Conservation (phyloP, 2,329 filamentous ascomycete genomes). For the Trichocomaceae sp. region DNA sequence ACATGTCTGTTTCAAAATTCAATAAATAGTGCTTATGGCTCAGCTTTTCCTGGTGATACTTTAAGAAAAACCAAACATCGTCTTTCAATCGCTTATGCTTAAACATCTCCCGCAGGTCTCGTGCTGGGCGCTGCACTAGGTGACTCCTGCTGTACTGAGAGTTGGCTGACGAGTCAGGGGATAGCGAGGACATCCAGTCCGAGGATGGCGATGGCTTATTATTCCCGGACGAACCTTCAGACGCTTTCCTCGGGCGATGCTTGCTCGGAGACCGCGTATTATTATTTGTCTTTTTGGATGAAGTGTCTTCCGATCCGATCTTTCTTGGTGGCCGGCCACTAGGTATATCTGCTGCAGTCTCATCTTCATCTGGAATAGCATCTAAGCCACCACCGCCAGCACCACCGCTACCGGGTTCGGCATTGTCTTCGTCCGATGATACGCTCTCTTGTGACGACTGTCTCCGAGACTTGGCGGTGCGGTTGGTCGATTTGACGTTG, state of each 20-base stretch:
- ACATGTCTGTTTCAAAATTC: conserved; percentile 62
- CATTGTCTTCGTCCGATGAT: conserved; percentile 47
- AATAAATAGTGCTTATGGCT: conserved; percentile 78
- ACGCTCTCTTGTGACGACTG: conserved; percentile 40
- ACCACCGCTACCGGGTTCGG: conserved; percentile 27
- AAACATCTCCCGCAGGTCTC: conserved; percentile 21
- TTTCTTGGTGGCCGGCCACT: conserved; percentile 16
- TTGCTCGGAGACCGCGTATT: conserved; percentile 21
- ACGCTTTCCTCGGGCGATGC: conserved; percentile 21
- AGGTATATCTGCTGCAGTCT: conserved; percentile 20
- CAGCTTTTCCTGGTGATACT: conserved; percentile 71
- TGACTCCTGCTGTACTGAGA: conserved; percentile 5
- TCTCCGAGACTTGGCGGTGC: conserved; percentile 39
- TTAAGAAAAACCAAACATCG: conserved; percentile 71
- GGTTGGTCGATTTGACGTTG: conserved; percentile 39
- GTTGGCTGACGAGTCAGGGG: conserved; percentile 16
- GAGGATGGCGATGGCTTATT: conserved; percentile 43
- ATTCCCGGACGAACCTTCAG: conserved; percentile 33
- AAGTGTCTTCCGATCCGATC: conserved; percentile 3
- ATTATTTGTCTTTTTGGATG: conserved; percentile 24
- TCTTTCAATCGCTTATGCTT: conserved; percentile 38
- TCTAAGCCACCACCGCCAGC: conserved; percentile 31
- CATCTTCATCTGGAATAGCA: conserved; percentile 40
- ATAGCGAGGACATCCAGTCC: conserved; percentile 38
- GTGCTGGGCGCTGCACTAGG: conserved; percentile 13